These are phyloP conservation scores for Yamadazyma scolyti DNA, from an alignment of 805 yeast species.

Conservation along the genomic window DNA sequence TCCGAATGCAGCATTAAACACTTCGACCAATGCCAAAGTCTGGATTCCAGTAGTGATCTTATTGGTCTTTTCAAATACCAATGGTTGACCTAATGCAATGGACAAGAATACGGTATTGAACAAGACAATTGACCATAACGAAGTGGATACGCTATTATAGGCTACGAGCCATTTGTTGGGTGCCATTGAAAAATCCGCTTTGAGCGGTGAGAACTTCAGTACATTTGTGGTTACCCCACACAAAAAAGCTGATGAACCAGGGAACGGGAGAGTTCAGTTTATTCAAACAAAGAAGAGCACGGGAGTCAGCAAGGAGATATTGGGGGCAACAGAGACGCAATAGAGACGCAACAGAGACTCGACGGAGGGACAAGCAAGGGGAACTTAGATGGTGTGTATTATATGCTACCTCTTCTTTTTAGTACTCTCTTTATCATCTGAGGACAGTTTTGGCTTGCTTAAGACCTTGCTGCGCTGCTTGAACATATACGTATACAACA, in stretches of 20 bases:
- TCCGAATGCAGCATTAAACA: constrained; percentile 73
- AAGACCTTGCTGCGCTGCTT: constrained; percentile 23
- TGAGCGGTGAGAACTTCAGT: neutral
- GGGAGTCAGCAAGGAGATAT: no score
- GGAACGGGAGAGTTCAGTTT: no score
- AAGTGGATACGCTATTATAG: constrained; percentile 39
- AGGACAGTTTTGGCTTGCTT: no score
- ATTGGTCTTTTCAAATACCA: constrained; percentile 56
- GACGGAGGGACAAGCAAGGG: no score
- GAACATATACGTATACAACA: constrained; percentile 27
- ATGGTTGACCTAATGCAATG: constrained; percentile 55
- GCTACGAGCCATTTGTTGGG: constrained; percentile 37
- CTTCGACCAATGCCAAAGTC: constrained; percentile 74
- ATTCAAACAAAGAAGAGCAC: no score
- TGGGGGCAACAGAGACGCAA: no score
- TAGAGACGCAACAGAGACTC: no score
- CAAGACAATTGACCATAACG: constrained; percentile 39
- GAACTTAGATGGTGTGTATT: no score
- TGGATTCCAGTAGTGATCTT: constrained; percentile 65
- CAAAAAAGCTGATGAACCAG: no score
- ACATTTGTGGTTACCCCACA: no score
- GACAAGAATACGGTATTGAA: constrained; percentile 37
- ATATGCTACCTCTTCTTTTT: no score
- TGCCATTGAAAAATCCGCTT: neutral
- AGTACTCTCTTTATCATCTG: no score